These are phyloP conservation scores for Aspergillus aculeatus DNA, from an alignment of 2,329 filamentous ascomycete genomes.

Conservation along the genomic window DNA sequence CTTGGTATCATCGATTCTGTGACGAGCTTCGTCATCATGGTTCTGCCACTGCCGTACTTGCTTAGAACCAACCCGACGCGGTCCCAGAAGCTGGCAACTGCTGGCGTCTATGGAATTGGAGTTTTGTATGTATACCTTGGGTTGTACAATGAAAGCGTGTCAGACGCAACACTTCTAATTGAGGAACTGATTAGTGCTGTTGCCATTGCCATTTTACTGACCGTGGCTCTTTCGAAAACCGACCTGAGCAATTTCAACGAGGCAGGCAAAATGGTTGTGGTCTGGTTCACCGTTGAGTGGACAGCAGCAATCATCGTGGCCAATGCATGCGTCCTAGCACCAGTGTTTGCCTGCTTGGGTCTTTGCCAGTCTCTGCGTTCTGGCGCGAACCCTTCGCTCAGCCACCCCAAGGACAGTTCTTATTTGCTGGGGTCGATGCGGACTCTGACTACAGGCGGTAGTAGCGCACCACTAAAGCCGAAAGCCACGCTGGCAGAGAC, in stretches of 20 bases:
- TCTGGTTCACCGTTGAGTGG: constrained; percentile 8
- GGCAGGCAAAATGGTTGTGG: constrained; percentile 6
- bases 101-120: background rate
- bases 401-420: background rate
- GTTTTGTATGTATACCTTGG: background rate
- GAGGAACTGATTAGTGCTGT: background rate
- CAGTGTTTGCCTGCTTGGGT: background rate
- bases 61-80: background rate
- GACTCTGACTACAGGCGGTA: background rate
- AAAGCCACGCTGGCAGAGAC: background rate
- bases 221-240: background rate
- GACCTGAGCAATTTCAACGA: background rate
- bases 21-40: background rate
- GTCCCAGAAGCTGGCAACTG: background rate
- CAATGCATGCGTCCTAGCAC: background rate
- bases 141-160: background rate
- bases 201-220: background rate
- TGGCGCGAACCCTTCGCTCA: background rate
- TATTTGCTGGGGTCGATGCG: background rate
- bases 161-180: background rate
- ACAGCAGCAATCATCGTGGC: constrained; percentile 3
- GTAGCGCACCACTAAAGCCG: background rate
- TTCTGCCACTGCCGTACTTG: background rate
- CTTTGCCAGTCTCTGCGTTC: background rate
- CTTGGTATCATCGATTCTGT: constrained; percentile 2